Evolutionary conservation across 768 basidiomycete genomes (phyloP).

Genomic region (Lentinula sp.): DNA sequence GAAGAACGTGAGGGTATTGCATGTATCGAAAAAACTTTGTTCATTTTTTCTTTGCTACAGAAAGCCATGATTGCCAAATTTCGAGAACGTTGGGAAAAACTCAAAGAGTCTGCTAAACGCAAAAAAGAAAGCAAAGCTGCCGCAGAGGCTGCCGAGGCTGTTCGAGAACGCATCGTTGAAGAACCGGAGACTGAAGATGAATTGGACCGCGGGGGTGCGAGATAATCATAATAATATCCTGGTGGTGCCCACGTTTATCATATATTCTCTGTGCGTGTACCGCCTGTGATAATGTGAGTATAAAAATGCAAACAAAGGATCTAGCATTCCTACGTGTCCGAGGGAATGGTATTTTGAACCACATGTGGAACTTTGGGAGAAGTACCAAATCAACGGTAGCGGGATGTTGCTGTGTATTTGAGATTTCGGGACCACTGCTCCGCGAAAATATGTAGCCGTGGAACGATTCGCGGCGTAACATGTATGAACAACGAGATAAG

Average conservation of each 20-base stretch:
- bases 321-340: neutral
- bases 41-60: slow-evolving; percentile 31
- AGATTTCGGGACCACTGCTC: too few relatives aligned
- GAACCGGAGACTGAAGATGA: slow-evolving; percentile 60
- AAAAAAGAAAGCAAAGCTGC: slow-evolving; percentile 74
- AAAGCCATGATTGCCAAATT: slow-evolving; percentile 80
- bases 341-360: neutral
- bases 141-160: slow-evolving; percentile 36
- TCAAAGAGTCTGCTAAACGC: slow-evolving; percentile 82
- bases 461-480: neutral
- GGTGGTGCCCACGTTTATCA: neutral
- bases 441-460: neutral
- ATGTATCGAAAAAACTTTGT: neutral
- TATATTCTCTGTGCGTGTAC: neutral
- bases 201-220: neutral
- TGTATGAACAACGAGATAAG: neutral
- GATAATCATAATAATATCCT: neutral
- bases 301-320: neutral
- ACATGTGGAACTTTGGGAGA: neutral
- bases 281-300: neutral
- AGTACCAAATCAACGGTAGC: neutral
- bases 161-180: slow-evolving; percentile 66
- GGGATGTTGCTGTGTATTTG: neutral
- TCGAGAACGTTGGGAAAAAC: slow-evolving; percentile 83
- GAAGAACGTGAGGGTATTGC: slow-evolving; percentile 55